Base-by-base conservation (phyloP, 306 rosid genomes). In the Lotus japonicus region DNA sequence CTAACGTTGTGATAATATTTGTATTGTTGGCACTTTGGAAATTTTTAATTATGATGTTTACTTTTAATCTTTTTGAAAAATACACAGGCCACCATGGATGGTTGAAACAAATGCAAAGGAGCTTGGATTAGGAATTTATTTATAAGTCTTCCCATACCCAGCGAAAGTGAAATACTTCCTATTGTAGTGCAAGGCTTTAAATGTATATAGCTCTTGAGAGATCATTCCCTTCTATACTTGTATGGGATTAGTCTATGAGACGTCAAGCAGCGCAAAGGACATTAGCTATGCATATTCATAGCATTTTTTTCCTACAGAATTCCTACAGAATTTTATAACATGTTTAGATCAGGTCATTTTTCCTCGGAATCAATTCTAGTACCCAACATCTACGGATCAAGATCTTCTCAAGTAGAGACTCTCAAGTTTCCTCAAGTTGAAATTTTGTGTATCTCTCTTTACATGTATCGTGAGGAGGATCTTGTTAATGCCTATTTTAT, bases 21-120 rank as follows among this genome's bases (percentile, higher is more conserved):
- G 41, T 35, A 31, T 48, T 39, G 53, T 28, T 35, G 12, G n/a
- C 42, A 58, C 59, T 58, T 51, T 8, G 50, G 44, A 42, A 39
- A 64, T 14, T 14, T 76, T 72, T 16, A 11, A 15, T 11, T 11
- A 7, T 53, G 52, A 11, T 23, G 48, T 62, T 67, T 49, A n/a
- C 63, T 59, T 53, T 54, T 16, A 26, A 36, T 58, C 23, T 9
- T 43, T 66, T 66, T 13, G 19, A 31, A 15, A 67, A 65, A 64
- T 51, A 17, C 68, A 75, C 85, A 92, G 98, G 90, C 77, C 96
- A 2, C 82, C 95, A 48, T 92, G 95, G 98, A 89, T 81, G 95
- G 79, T 92, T 80, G 98, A 92, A 79, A 86, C 96, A 53, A 51
- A 86, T n/a, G 91, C 95, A 23, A 92, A 89, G 78, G 96, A 89